Conservation (phyloP, 352 stramenopile genomes). For the Poterioochromonas sp. region DNA sequence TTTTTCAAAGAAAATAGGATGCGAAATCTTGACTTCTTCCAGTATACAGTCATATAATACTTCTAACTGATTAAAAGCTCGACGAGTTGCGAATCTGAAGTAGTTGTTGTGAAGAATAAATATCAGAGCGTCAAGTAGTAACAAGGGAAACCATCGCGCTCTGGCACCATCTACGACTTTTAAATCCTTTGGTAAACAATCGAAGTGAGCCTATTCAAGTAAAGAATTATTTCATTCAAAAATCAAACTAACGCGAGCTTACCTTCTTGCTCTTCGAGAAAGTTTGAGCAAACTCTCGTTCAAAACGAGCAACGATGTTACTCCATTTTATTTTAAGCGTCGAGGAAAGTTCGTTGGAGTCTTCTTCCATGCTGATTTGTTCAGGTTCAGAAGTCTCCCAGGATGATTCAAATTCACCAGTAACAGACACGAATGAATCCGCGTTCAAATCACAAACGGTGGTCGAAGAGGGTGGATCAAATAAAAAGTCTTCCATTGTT, state of each 20-base stretch:
- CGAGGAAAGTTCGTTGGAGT: no score
- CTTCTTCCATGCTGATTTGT: no score
- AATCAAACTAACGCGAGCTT: neutral
- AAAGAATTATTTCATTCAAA: neutral
- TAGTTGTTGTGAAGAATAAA: neutral
- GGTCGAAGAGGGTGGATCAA: no score
- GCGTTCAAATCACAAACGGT: no score
- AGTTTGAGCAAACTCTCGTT: neutral
- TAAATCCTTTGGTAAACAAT: neutral
- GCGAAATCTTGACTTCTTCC: neutral
- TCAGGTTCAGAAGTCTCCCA: no score
- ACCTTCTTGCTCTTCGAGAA: constrained; percentile 12
- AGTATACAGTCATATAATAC: constrained; percentile 1
- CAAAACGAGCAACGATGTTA: neutral
- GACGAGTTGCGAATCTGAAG: neutral
- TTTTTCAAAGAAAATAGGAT: neutral
- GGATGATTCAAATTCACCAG: no score
- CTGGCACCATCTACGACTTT: neutral
- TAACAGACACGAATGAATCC: no score
- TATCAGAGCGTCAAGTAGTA: neutral
- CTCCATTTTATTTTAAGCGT: neutral
- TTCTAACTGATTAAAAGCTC: neutral
- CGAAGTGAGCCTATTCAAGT: neutral
- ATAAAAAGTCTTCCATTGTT: no score
- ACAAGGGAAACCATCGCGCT: neutral